Evolutionary conservation across 2,329 filamentous ascomycete species (phyloP), one percentile per base, ranked within the genome.

Genomic region (Sordariomycetes sp.): DNA sequence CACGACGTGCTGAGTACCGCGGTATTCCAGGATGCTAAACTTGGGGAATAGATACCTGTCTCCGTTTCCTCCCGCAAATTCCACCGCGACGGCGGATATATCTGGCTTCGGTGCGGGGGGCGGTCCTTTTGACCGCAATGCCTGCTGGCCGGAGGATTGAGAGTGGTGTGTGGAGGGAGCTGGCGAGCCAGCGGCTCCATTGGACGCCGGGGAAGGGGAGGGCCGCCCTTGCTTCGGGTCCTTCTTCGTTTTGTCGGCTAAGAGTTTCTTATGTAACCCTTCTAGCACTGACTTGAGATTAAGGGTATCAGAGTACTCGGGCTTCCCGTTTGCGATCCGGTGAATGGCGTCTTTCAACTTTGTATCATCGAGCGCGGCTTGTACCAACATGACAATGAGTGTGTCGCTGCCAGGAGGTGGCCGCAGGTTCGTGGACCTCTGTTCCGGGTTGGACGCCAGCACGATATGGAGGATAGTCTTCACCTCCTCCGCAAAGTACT

Each of bases 11-110:
- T 82, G 80, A 2, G 81, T 80, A 3, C 75, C 70, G 1, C 85
- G 73, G 65, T 83, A 85, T 67, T 94, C 88, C 55, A 93, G 69
- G 37, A 93, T 86, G 69, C 86, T 88, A 67, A 88, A 87, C 63
- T 86, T 88, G 2, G 89, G 89, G 62, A 94, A 92, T 54, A 90
- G 73, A 67, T 89, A 92, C 28, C 88, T 81, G 68, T 93, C 89
- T 53, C 87, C 88, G 2, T 76, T 83, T 37, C 85, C 85, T 53
- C 80, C 80, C 5, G 75, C 69, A 68, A 90, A 89, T 63, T 89
- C 86, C 61, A 90, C 81, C 1, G 87, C 81, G 16, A 88, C 75
- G n/a, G 84, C 83, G 1, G 83, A 79, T 51, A 86, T 79, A 59
- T 86, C 85, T 28, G 80, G 79, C 63, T 81, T 84, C 1, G 76